A percentile compares a stretch with the other conserved stretches of the same genome.
phyloP scores from a whole-genome alignment of 345 rosid genomes.

The Noccaea caerulescens region DNA sequence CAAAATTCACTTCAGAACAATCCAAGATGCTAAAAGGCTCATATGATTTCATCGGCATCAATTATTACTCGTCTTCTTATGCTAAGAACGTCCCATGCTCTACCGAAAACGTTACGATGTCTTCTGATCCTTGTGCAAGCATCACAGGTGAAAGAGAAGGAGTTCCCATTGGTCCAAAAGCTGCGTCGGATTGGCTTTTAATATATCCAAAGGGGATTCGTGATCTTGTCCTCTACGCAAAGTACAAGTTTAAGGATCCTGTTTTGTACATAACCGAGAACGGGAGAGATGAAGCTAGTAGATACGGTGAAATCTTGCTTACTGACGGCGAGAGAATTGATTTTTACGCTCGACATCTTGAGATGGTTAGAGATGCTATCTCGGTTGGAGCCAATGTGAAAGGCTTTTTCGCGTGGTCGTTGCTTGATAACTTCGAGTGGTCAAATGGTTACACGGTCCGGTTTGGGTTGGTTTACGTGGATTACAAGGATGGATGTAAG shows the following conservation, averaged over 20 bases:
- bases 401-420: slow-evolving; percentile 44
- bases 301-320: slow-evolving; percentile 3
- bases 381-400: slow-evolving; percentile 37
- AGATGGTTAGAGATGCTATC: slow-evolving; percentile 38
- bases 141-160: slow-evolving; percentile 44
- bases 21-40: slow-evolving; percentile 39
- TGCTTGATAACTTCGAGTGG: slow-evolving; percentile 44
- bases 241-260: slow-evolving; percentile 41
- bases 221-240: slow-evolving; percentile 43
- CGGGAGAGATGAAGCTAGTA: slow-evolving; percentile 44
- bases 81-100: slow-evolving; percentile 30
- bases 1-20: slow-evolving; percentile 41
- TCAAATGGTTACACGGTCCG: slow-evolving; percentile 32
- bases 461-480: slow-evolving; percentile 38
- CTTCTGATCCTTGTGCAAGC: slow-evolving; percentile 45
- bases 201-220: slow-evolving; percentile 47
- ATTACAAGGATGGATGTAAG: slow-evolving; percentile 17
- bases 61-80: slow-evolving; percentile 47
- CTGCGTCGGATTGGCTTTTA: slow-evolving; percentile 45
- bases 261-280: slow-evolving; percentile 46
- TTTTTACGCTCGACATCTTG: slow-evolving; percentile 41
- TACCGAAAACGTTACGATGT: slow-evolving; percentile 23
- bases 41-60: slow-evolving; percentile 51
- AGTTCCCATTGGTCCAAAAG: slow-evolving; percentile 44
- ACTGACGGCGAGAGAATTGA: slow-evolving; percentile 42